phyloP scores from a whole-genome alignment of 2,329 filamentous ascomycete species.

The Lizonia empirigonia region DNA sequence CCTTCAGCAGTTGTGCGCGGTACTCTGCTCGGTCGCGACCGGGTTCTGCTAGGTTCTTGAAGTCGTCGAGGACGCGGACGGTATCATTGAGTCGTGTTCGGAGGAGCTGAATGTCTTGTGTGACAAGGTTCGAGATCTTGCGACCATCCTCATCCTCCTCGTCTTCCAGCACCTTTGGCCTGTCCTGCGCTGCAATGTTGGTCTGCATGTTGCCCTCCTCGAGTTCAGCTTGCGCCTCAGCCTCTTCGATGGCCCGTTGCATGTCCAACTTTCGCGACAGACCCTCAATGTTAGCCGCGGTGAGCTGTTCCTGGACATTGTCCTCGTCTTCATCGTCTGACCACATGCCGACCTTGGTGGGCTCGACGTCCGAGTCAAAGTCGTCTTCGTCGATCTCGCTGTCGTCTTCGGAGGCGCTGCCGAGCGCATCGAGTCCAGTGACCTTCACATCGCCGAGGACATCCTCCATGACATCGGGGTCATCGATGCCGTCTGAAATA shows the following conservation, averaged over 20 bases:
- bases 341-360: slow-evolving; percentile 71
- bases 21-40: slow-evolving; percentile 87
- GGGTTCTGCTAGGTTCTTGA: slow-evolving; percentile 78
- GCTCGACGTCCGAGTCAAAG: slow-evolving; percentile 62
- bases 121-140: slow-evolving; percentile 65
- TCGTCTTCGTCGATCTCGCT: slow-evolving; percentile 48
- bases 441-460: slow-evolving; percentile 43
- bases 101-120: slow-evolving; percentile 85
- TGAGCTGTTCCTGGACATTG: slow-evolving; percentile 86
- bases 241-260: slow-evolving; percentile 76
- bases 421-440: slow-evolving; percentile 48
- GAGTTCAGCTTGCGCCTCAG: slow-evolving; percentile 82
- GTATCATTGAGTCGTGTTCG: slow-evolving; percentile 90
- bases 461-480: slow-evolving; percentile 51
- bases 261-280: slow-evolving; percentile 83
- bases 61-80: slow-evolving; percentile 87
- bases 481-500: slow-evolving; percentile 27
- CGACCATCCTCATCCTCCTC: slow-evolving; percentile 65
- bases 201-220: slow-evolving; percentile 87
- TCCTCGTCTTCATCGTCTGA: slow-evolving; percentile 97
- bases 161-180: slow-evolving; percentile 68
- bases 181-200: slow-evolving; percentile 79
- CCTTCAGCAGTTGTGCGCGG: slow-evolving; percentile 81
- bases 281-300: slow-evolving; percentile 93
- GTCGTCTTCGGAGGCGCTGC: slow-evolving; percentile 46